Evolutionary conservation across 2,329 filamentous ascomycete genomes (phyloP).

Genomic region (Sphaerostilbella broomeana): DNA sequence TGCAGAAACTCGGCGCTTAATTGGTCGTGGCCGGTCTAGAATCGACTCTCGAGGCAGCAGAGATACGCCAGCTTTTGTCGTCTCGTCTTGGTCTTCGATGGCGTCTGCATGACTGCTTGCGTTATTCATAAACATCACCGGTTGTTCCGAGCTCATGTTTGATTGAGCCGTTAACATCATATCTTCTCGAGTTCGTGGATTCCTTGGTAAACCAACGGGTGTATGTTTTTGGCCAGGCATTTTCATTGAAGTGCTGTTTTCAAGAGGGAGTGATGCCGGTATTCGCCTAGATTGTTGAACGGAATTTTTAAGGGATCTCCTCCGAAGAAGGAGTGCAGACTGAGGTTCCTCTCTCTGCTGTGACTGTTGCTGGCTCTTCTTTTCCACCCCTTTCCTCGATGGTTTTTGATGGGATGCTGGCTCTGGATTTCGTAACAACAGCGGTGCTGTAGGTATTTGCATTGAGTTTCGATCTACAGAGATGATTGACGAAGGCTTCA

Average conservation of each 20-base stretch:
- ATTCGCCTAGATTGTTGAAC: constrained; percentile 28
- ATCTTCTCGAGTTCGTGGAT: constrained; percentile 36
- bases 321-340: constrained; percentile 24
- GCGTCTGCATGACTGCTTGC: constrained; percentile 31
- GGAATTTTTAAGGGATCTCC: constrained; percentile 24
- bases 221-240: constrained; percentile 37
- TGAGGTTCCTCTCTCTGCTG: constrained; percentile 11
- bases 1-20: constrained; percentile 39
- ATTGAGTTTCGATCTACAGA: background rate
- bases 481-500: constrained; percentile 4
- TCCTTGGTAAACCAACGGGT: constrained; percentile 41
- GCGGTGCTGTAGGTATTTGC: background rate
- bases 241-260: constrained; percentile 22
- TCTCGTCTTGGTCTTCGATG: constrained; percentile 23
- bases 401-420: background rate
- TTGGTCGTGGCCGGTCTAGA: constrained; percentile 49
- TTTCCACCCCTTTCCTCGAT: no score
- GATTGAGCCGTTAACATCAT: constrained; percentile 24
- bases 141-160: constrained; percentile 32
- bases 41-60: constrained; percentile 30
- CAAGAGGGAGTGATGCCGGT: constrained; percentile 17
- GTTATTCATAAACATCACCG: constrained; percentile 50
- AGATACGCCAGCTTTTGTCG: constrained; percentile 1
- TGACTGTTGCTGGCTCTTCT: background rate
- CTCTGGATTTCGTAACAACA: background rate